phyloP scores from a whole-genome alignment of 805 yeast genomes.

The Ogataea methylovora region DNA sequence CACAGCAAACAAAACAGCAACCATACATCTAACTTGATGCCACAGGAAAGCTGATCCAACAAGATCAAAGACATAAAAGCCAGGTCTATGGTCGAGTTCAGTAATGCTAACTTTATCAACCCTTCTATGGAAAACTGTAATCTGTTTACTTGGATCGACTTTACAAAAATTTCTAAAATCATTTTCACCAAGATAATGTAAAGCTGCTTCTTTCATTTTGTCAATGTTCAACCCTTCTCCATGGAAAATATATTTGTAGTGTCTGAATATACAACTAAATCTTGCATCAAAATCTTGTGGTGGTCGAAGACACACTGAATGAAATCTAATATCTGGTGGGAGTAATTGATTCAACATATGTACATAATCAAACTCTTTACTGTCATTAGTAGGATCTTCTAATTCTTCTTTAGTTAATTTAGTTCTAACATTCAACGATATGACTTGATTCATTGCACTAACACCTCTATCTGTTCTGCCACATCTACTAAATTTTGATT shows the following conservation, averaged over 20 bases:
- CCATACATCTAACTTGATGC: slow-evolving; percentile 98
- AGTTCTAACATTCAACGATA: slow-evolving; percentile 72
- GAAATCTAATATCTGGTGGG: slow-evolving; percentile 79
- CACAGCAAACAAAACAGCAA: slow-evolving; percentile 70
- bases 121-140: slow-evolving; percentile 65
- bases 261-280: slow-evolving; percentile 81
- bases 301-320: slow-evolving; percentile 75
- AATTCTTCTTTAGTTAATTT: slow-evolving; percentile 58
- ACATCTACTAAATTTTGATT: slow-evolving; percentile 77
- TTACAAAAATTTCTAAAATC: slow-evolving; percentile 95
- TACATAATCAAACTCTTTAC: slow-evolving; percentile 67
- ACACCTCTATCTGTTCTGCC: slow-evolving; percentile 97
- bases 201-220: slow-evolving; percentile 64
- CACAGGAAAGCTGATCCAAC: slow-evolving; percentile 88
- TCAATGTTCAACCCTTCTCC: slow-evolving; percentile 51
- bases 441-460: slow-evolving; percentile 93
- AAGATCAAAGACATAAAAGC: slow-evolving; percentile 63
- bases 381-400: slow-evolving; percentile 45
- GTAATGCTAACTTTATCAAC: slow-evolving; percentile 33
- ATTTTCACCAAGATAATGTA: slow-evolving; percentile 58
- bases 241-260: slow-evolving; percentile 75
- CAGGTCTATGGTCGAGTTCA: slow-evolving; percentile 16
- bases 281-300: slow-evolving; percentile 84
- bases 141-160: slow-evolving; percentile 89
- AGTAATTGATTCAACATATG: slow-evolving; percentile 66